These are phyloP conservation scores for Yamadazyma siamensis DNA, from an alignment of 1,139 yeast genomes.

Conservation along the genomic window DNA sequence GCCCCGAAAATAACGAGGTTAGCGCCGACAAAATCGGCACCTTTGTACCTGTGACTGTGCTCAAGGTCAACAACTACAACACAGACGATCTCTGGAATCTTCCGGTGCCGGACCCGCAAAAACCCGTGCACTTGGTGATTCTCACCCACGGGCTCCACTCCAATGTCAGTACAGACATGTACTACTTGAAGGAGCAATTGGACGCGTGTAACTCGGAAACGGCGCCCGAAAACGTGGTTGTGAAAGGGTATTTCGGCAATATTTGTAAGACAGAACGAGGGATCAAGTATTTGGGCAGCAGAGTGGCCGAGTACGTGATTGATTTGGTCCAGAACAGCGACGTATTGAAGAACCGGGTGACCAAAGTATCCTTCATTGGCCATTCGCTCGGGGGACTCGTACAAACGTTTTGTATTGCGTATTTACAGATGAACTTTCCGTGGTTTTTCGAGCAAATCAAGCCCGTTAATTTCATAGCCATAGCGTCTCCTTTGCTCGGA, in stretches of 20 bases:
- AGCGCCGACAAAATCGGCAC: conserved; percentile 31
- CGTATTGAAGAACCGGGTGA: conserved; percentile 33
- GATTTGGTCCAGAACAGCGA: conserved; percentile 49
- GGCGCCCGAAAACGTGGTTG: conserved; percentile 57
- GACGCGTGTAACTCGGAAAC: conserved; percentile 39
- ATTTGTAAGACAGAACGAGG: conserved; percentile 91
- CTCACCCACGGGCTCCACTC: conserved; percentile 92
- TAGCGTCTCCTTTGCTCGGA: conserved; percentile 90
- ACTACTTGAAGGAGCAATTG: conserved; percentile 77
- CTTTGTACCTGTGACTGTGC: conserved; percentile 18
- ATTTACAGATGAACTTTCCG: conserved; percentile 61
- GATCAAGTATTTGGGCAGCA: conserved; percentile 75
- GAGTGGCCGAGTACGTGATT: conserved; percentile 75
- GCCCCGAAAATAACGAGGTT: conserved; percentile 22
- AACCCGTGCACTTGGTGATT: conserved; percentile 69
- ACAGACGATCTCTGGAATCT: conserved; percentile 74
- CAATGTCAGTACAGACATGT: conserved; percentile 84
- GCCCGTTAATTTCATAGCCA: conserved; percentile 79
- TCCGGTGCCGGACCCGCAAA: conserved; percentile 41
- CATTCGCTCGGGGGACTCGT: conserved; percentile 92
- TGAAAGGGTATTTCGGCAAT: conserved; percentile 80
- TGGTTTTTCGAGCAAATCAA: conserved; percentile 60
- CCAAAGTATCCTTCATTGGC: conserved; percentile 78
- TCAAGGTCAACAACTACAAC: conserved; percentile 49
- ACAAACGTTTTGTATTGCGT: conserved; percentile 89